These are phyloP conservation scores for Stephania japonica DNA, from an alignment of 164 flowering plant genomes.

Conservation along the genomic window DNA sequence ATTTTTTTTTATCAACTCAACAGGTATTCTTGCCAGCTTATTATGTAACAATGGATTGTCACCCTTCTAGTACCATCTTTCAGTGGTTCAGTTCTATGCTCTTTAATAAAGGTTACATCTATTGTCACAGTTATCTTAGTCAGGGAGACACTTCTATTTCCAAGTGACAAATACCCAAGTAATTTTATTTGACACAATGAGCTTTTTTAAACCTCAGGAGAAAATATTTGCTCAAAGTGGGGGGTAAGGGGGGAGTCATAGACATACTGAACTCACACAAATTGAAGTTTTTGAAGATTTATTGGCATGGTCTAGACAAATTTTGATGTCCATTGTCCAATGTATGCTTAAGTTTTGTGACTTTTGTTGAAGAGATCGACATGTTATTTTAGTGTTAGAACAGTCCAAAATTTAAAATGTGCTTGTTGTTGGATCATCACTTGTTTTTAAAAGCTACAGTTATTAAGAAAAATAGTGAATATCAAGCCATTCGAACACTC, in stretches of 20 bases:
- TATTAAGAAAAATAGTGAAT: too few relatives aligned
- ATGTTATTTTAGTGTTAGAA: not conserved
- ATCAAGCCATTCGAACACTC: too few relatives aligned
- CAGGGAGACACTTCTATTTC: not conserved
- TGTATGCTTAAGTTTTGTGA: not conserved
- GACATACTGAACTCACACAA: too few relatives aligned
- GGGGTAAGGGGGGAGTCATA: too few relatives aligned
- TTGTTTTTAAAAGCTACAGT: too few relatives aligned
- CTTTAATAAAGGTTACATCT: not conserved
- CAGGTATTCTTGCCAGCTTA: slow-evolving; percentile 13
- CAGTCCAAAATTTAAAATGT: not conserved
- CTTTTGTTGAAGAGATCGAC: not conserved
- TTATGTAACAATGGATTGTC: not conserved
- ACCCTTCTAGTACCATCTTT: not conserved
- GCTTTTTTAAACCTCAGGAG: too few relatives aligned
- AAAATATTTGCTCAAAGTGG: too few relatives aligned
- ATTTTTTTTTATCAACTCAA: not conserved
- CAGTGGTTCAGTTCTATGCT: not conserved
- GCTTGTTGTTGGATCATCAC: not conserved
- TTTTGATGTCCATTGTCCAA: too few relatives aligned
- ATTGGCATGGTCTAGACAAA: too few relatives aligned
- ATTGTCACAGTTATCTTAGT: not conserved
- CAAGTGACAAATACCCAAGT: not conserved
- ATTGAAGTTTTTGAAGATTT: too few relatives aligned
- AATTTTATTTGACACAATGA: too few relatives aligned